These are phyloP conservation scores for Paragyromitra xinjiangensis DNA, from an alignment of 495 filamentous ascomycete species.

Conservation along the genomic window DNA sequence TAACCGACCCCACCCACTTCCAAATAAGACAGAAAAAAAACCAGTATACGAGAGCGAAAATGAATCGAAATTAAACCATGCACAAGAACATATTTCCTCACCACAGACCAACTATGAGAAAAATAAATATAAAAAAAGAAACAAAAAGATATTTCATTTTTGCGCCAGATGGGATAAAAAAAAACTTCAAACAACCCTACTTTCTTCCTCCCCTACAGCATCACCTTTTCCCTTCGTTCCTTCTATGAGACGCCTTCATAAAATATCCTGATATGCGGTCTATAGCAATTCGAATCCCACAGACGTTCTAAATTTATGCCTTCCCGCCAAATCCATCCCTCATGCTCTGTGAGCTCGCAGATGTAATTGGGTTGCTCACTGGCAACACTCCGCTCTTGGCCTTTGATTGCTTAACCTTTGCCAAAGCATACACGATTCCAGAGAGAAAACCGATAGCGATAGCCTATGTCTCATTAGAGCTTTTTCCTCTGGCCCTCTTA, in stretches of 20 bases:
- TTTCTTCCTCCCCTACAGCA: neutral
- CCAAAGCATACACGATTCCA: slow-evolving; percentile 89
- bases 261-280: neutral
- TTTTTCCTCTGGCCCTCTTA: no score
- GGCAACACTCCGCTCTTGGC: slow-evolving; percentile 73
- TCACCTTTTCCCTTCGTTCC: neutral
- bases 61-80: neutral
- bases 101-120: neutral
- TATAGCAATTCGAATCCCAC: neutral
- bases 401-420: slow-evolving; percentile 83
- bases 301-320: slow-evolving; percentile 21
- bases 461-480: slow-evolving; percentile 64
- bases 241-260: neutral
- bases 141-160: slow-evolving; percentile 8
- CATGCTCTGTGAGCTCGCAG: slow-evolving; percentile 91
- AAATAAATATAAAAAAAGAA: neutral
- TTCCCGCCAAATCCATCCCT: slow-evolving; percentile 71
- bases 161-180: slow-evolving; percentile 5
- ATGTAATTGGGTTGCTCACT: slow-evolving; percentile 74
- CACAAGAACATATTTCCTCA: neutral
- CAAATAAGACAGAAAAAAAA: neutral
- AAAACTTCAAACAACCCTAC: neutral
- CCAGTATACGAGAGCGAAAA: neutral
- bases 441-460: slow-evolving; percentile 89
- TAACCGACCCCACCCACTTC: neutral